Evolutionary conservation across 176 grass and related monocot species (phyloP).

Genomic region (Avena sativa): DNA sequence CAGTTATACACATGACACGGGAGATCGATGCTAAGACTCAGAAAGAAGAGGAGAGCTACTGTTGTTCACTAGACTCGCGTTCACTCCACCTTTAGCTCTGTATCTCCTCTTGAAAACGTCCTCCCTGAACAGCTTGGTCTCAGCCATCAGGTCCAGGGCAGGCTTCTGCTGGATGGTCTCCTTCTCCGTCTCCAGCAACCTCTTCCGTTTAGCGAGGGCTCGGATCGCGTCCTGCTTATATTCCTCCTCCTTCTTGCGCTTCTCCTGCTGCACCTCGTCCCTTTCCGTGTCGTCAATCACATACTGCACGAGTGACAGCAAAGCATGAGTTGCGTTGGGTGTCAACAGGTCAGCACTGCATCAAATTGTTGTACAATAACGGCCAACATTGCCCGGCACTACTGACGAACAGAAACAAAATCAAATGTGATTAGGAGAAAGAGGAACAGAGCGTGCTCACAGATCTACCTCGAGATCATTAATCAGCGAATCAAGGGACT

Average conservation of each 20-base stretch:
- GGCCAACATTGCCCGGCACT: background rate
- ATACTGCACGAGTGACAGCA: slow-evolving; percentile 23
- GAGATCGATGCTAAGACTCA: background rate
- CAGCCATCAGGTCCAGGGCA: slow-evolving; percentile 56
- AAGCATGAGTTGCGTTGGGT: background rate
- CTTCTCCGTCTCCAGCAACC: slow-evolving; percentile 67
- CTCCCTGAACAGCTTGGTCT: slow-evolving; percentile 76
- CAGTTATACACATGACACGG: background rate
- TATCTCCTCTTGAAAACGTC: slow-evolving; percentile 83
- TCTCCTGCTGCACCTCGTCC: slow-evolving; percentile 40
- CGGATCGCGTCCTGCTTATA: slow-evolving; percentile 31
- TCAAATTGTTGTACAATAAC: background rate
- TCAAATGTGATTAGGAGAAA: background rate
- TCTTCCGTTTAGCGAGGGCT: slow-evolving; percentile 56
- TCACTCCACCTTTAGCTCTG: slow-evolving; percentile 39
- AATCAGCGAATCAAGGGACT: slow-evolving; percentile 69
- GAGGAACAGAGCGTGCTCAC: background rate
- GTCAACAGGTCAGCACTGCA: slow-evolving; percentile 21
- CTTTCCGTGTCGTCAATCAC: slow-evolving; percentile 11
- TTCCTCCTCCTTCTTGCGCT: slow-evolving; percentile 28
- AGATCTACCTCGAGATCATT: slow-evolving; percentile 56
- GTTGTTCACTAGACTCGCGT: too few species aligned
- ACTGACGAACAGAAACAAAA: background rate
- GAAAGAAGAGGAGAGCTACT: background rate
- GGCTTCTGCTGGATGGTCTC: slow-evolving; percentile 63